phyloP scores from a whole-genome alignment of 2,329 filamentous ascomycete species.

The Verticillium zaregamsianum region DNA sequence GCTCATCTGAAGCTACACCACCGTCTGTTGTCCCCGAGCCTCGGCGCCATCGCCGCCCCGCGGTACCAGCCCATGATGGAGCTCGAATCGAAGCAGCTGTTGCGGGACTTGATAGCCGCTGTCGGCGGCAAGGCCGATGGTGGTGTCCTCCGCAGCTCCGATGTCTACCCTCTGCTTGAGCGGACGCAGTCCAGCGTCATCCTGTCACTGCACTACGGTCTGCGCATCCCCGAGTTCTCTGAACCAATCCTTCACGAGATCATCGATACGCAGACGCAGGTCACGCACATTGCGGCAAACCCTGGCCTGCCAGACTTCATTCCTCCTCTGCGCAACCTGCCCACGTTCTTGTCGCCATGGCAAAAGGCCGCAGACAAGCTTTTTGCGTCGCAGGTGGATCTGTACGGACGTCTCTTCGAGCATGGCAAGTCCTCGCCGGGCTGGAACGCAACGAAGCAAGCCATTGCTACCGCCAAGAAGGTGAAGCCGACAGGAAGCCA shows the following conservation, averaged over 20 bases:
- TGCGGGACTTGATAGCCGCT: conserved; percentile 23
- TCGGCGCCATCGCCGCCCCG: conserved; percentile 20
- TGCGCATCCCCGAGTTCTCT: conserved; percentile 21
- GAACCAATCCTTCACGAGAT: conserved; percentile 20
- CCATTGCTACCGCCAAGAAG: conserved; percentile 8
- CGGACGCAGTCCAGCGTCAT: conserved; percentile 31
- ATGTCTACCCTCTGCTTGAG: conserved; percentile 27
- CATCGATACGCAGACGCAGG: conserved; percentile 19
- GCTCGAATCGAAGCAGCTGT: conserved; percentile 39
- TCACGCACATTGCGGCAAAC: conserved; percentile 13
- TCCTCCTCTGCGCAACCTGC: conserved; percentile 35
- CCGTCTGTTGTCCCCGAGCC: conserved; percentile 30
- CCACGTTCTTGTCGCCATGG: conserved; percentile 28
- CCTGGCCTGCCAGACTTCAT: conserved; percentile 35
- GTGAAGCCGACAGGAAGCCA: conserved; percentile 3
- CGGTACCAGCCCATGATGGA: conserved; percentile 38
- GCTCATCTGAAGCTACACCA: conserved; percentile 32
- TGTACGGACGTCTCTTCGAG: conserved; percentile 21
- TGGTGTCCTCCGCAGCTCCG: conserved; percentile 3
- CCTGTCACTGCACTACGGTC: conserved; percentile 30
- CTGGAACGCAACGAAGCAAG: conserved; percentile 27
- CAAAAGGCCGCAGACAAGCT: conserved; percentile 24
- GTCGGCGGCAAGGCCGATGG: background rate
- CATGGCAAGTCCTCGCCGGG: conserved; percentile 14
- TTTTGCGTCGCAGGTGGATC: conserved; percentile 21